These are phyloP conservation scores for Cercospora janseana DNA, from an alignment of 2,329 filamentous ascomycete species.

Conservation along the genomic window DNA sequence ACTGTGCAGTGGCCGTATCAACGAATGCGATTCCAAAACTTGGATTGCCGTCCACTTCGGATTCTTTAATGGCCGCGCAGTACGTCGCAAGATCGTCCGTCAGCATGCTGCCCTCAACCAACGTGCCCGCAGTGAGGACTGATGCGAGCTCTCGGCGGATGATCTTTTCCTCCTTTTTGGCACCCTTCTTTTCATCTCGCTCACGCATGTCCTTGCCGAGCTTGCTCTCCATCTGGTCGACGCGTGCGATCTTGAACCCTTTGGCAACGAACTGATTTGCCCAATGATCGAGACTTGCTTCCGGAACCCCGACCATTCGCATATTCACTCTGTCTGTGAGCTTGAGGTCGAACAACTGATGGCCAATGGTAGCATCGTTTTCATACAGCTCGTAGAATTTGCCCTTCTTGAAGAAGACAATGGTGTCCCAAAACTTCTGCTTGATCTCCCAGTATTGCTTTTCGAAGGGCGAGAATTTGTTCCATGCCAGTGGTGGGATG, in stretches of 20 bases:
- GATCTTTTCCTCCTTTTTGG: constrained; percentile 83
- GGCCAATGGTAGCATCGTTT: constrained; percentile 92
- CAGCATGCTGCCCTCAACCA: constrained; percentile 94
- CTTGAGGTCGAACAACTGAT: constrained; percentile 96
- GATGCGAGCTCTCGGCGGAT: constrained; percentile 88
- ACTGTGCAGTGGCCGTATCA: constrained; percentile 92
- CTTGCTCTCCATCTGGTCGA: constrained; percentile 95
- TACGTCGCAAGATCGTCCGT: constrained; percentile 97
- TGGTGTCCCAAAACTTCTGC: constrained; percentile 93
- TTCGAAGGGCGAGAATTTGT: constrained; percentile 87
- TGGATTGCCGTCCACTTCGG: constrained; percentile 67
- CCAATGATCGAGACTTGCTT: constrained; percentile 94
- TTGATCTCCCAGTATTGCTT: constrained; percentile 99
- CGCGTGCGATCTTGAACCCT: constrained; percentile 92
- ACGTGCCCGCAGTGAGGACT: constrained; percentile 85
- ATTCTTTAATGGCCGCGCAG: constrained; percentile 85
- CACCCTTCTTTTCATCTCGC: constrained; percentile 57
- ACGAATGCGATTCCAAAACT: constrained; percentile 91
- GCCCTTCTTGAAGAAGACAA: constrained; percentile 99
- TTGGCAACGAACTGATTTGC: constrained; percentile 98
- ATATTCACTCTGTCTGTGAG: constrained; percentile 98
- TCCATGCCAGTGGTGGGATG: constrained; percentile 77
- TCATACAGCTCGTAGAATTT: constrained; percentile 99
- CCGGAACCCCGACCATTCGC: constrained; percentile 98
- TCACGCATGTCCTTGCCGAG: constrained; percentile 99